Evolutionary conservation across 306 rosid genomes (phyloP).

Genomic region (Rubus idaeus): DNA sequence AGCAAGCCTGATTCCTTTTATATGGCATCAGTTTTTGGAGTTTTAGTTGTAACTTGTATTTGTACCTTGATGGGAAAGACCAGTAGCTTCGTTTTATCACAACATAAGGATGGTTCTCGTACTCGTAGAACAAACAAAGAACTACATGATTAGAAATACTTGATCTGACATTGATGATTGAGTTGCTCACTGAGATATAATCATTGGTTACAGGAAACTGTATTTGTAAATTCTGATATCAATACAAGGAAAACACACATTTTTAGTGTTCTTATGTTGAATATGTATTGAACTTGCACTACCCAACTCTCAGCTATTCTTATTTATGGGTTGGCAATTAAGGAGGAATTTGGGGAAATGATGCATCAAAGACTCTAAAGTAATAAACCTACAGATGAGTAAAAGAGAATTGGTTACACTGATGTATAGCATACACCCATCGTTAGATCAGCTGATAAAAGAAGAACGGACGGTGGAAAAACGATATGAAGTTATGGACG

Average conservation of each 20-base stretch:
- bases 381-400: no score
- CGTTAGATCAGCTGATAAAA: no score
- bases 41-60: conserved; percentile 42
- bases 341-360: no score
- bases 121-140: conserved; percentile 24
- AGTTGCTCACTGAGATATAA: not conserved
- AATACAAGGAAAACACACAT: not conserved
- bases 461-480: no score
- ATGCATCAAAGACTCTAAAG: no score
- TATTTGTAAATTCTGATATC: not conserved
- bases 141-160: not conserved
- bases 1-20: conserved; percentile 35
- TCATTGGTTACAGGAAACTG: not conserved
- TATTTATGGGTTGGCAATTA: no score
- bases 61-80: conserved; percentile 43
- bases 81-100: conserved; percentile 19
- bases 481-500: no score
- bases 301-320: not conserved
- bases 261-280: not conserved
- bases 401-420: no score
- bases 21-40: conserved; percentile 30
- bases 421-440: no score
- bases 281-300: not conserved
- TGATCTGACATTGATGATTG: not conserved
- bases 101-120: conserved; percentile 23